Evolutionary conservation across 345 rosid genomes (phyloP).

Genomic region (Excoecaria agallocha): DNA sequence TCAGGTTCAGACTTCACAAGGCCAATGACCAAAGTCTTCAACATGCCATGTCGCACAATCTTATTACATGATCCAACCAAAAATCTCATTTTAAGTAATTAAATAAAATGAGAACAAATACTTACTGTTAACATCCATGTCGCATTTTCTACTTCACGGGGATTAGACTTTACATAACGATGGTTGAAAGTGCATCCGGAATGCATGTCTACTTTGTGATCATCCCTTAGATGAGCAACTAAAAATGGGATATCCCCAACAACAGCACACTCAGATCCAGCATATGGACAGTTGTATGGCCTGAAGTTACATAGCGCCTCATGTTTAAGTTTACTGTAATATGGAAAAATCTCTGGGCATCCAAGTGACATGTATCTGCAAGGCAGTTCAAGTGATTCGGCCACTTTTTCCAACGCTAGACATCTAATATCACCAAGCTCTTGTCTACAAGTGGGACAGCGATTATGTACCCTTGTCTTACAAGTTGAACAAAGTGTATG

Average conservation of each 20-base stretch:
- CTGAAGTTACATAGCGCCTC: conserved; percentile 84
- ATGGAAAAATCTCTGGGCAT: conserved; percentile 90
- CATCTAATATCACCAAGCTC: conserved; percentile 99
- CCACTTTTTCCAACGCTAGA: conserved; percentile 87
- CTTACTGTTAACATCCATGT: conserved; percentile 98
- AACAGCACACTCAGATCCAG: conserved; percentile 87
- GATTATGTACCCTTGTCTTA: conserved; percentile 81
- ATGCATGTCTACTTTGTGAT: conserved; percentile 97
- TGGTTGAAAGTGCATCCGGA: conserved; percentile 95
- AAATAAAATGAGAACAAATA: conserved; percentile 1
- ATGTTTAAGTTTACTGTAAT: conserved; percentile 90
- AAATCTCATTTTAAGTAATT: background rate
- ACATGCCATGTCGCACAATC: background rate
- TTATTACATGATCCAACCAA: background rate
- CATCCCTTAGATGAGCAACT: conserved; percentile 87
- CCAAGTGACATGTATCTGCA: conserved; percentile 79
- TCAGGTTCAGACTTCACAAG: background rate
- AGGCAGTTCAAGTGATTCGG: conserved; percentile 87
- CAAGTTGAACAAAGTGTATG: conserved; percentile 95
- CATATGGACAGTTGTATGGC: conserved; percentile 88
- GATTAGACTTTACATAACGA: conserved; percentile 96
- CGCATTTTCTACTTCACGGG: conserved; percentile 96
- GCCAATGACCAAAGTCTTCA: background rate
- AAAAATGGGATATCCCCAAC: conserved; percentile 82
- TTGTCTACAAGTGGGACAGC: conserved; percentile 96